phyloP scores from a whole-genome alignment of 495 filamentous ascomycete genomes.

The Terfezia claveryi region DNA sequence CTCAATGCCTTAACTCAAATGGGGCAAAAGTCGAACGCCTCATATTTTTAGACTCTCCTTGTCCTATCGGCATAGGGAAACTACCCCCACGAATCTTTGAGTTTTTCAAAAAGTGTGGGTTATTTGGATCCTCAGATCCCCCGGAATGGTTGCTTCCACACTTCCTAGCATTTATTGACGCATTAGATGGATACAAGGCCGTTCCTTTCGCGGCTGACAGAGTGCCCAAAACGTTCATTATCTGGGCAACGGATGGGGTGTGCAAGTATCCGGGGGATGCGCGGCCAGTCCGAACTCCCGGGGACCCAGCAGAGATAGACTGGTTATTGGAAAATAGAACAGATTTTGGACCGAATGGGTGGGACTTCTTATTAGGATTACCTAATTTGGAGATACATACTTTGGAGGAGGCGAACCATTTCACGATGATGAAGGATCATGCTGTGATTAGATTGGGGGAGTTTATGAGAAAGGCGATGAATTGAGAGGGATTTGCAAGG shows the following conservation, averaged over 20 bases:
- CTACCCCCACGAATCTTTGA: background rate
- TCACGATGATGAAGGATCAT: background rate
- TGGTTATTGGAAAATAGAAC: background rate
- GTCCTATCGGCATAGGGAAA: background rate
- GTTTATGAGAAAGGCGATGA: no score
- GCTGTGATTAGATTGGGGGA: no score
- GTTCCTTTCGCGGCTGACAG: background rate
- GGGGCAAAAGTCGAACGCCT: constrained; percentile 52
- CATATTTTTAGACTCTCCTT: constrained; percentile 60
- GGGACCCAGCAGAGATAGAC: background rate
- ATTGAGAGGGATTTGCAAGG: no score
- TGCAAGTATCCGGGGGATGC: background rate
- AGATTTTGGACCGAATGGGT: background rate
- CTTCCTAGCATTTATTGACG: constrained; percentile 46
- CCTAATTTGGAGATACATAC: background rate
- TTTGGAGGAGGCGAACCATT: background rate
- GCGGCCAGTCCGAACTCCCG: background rate
- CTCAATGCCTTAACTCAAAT: constrained; percentile 42
- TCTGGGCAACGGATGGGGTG: background rate
- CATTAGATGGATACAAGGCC: background rate
- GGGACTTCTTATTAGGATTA: background rate
- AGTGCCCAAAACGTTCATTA: background rate
- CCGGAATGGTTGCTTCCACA: constrained; percentile 67
- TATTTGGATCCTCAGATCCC: constrained; percentile 28
- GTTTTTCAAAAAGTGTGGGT: background rate